phyloP scores from a whole-genome alignment of 2,329 filamentous ascomycete species.

The Basipetospora chlamydospora region DNA sequence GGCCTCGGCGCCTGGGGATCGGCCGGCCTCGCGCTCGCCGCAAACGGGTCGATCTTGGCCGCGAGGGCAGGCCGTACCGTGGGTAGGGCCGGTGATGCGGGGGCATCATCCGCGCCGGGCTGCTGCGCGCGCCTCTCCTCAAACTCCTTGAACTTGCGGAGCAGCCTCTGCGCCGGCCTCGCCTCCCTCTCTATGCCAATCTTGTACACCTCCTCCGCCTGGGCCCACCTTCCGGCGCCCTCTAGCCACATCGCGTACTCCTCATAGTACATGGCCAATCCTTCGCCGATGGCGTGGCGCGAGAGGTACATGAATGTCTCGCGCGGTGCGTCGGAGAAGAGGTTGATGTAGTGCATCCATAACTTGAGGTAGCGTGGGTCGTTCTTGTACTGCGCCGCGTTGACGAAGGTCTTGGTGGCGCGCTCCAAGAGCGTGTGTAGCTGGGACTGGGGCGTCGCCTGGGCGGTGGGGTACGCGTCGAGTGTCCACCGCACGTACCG shows the following conservation, averaged over 20 bases:
- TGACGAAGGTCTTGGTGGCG: conserved; percentile 79
- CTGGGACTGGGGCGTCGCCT: conserved; percentile 83
- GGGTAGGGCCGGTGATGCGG: conserved; percentile 76
- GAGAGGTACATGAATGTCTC: conserved; percentile 88
- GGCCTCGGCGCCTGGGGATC: conserved; percentile 53
- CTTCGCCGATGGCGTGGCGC: conserved; percentile 74
- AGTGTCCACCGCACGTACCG: conserved; percentile 96
- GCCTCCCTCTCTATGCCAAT: conserved; percentile 83
- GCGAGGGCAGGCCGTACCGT: conserved; percentile 70
- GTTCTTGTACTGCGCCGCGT: conserved; percentile 80
- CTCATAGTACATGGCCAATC: conserved; percentile 85
- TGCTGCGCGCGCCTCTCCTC: conserved; percentile 59
- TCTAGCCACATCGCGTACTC: conserved; percentile 94
- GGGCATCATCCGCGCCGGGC: conserved; percentile 42
- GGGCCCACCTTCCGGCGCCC: conserved; percentile 64
- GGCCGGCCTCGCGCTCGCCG: conserved; percentile 31
- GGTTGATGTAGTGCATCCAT: conserved; percentile 85
- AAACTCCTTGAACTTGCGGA: conserved; percentile 88
- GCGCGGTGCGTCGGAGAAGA: conserved; percentile 85
- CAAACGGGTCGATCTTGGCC: conserved; percentile 75
- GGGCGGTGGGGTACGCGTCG: conserved; percentile 85
- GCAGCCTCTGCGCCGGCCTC: conserved; percentile 61
- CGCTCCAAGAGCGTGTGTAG: conserved; percentile 80
- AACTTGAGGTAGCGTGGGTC: conserved; percentile 86
- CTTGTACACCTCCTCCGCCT: conserved; percentile 88